Base-by-base conservation (phyloP, 495 filamentous ascomycete species). In the Antarctomyces pellizariae region DNA sequence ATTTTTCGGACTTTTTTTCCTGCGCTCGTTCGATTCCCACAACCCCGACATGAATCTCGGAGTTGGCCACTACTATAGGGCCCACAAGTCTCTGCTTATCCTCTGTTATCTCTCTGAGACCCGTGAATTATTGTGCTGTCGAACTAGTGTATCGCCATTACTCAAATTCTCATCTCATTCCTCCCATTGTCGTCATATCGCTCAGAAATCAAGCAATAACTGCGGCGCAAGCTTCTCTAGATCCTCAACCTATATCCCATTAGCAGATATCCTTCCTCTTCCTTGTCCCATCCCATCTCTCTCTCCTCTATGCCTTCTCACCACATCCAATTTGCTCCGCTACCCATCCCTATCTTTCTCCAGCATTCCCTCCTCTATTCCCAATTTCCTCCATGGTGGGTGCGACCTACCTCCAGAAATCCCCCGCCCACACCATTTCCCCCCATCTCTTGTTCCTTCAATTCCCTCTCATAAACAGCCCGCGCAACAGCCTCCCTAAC, bases 181-280 rank as follows among this genome's bases (percentile, higher is more conserved):
- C 7, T 20, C 1, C n/a, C 28, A 17, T 18, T 16, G 13, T 15
- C 13, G 12, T 8, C 13, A 19, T 2, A 7, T 29, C 18, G 26
- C 32, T 53, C 43, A 71, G 33, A 97, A 78, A 52, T 97, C 86
- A 52, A 97, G 55, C 42, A 90, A 44, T 45, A 97, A 49, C 53
- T 92, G 80, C 29, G 80, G 79, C 19, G 75, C 75, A 40, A 89
- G 51, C 48, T 79, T 90, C 54, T 97, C 89, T 31, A 97, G 51
- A 56, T 95, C 73, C 38, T 75, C 73, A 25, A 75, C 65, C 66
- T 71, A 36, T 24, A 34, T 26, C 39, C 34, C 31, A 30, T 6
- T 20, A 19, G 13, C 16, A 28, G 29, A 13, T 7, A 15, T n/a
- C 10, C 15, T 10, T 22, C 21, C 31, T 25, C 16, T 26, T 10